These are phyloP conservation scores for Epipyxis sp. DNA, from an alignment of 108 stramenopile genomes.

Conservation along the genomic window DNA sequence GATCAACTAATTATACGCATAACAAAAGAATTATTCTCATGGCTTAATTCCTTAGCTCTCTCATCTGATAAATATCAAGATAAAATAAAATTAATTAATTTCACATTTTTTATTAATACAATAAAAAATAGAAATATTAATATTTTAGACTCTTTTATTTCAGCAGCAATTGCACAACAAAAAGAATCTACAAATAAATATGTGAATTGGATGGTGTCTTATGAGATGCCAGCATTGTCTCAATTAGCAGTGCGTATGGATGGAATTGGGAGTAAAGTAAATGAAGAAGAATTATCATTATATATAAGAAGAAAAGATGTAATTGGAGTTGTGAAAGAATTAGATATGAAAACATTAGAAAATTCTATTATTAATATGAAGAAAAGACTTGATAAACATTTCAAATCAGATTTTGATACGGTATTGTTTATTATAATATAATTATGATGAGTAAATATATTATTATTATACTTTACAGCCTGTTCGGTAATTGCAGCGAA, in stretches of 20 bases:
- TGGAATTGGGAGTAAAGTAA: background rate
- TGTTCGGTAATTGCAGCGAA: too few species aligned
- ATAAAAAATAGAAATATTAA: background rate
- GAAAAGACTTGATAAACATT: conserved; percentile 13
- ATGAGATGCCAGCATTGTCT: conserved; percentile 25
- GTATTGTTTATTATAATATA: background rate
- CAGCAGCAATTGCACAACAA: background rate
- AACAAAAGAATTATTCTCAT: background rate
- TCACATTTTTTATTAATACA: background rate
- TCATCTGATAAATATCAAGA: conserved; percentile 6
- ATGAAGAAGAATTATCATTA: conserved; percentile 7
- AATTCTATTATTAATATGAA: background rate
- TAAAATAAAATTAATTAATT: conserved; percentile 13
- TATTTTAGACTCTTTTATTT: background rate
- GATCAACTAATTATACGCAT: background rate
- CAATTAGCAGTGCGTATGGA: conserved; percentile 10
- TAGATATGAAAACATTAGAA: background rate
- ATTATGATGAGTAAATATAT: too few species aligned
- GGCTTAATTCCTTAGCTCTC: background rate
- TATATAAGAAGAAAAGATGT: conserved; percentile 25
- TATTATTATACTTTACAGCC: too few species aligned
- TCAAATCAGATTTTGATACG: background rate
- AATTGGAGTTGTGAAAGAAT: background rate
- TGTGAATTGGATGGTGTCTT: conserved; percentile 26
- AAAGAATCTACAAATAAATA: background rate